Evolutionary conservation across 2,329 filamentous ascomycete genomes (phyloP).

Genomic region (Aspergillus thermomutatus): DNA sequence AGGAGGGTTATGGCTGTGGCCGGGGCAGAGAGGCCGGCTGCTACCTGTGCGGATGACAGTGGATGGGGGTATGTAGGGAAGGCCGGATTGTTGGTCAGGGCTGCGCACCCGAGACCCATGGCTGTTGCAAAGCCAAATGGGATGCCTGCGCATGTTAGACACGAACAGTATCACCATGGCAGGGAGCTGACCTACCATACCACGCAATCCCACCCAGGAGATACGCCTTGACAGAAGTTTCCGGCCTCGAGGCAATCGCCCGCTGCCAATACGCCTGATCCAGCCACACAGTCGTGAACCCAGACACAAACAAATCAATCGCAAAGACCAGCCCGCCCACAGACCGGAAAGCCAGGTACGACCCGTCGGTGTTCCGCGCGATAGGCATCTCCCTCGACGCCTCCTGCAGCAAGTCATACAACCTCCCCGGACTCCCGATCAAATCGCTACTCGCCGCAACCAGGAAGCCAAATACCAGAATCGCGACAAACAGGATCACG

Average conservation of each 20-base stretch:
- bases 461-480: slow-evolving; percentile 40
- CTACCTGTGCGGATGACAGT: slow-evolving; percentile 24
- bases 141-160: slow-evolving; percentile 25
- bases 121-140: slow-evolving; percentile 51
- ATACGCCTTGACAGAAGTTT: slow-evolving; percentile 42
- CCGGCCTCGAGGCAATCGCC: slow-evolving; percentile 41
- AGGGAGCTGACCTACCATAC: slow-evolving; percentile 14
- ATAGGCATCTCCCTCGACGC: slow-evolving; percentile 34
- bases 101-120: slow-evolving; percentile 46
- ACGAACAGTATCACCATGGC: neutral
- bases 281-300: slow-evolving; percentile 36
- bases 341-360: slow-evolving; percentile 38
- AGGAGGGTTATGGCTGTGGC: slow-evolving; percentile 34
- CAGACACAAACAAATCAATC: slow-evolving; percentile 35
- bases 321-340: slow-evolving; percentile 38
- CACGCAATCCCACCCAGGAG: slow-evolving; percentile 40
- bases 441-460: slow-evolving; percentile 30
- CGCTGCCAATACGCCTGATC: slow-evolving; percentile 48
- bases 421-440: slow-evolving; percentile 30
- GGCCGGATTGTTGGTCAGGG: slow-evolving; percentile 41
- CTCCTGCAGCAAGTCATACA: slow-evolving; percentile 38
- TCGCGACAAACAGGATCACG: slow-evolving; percentile 38
- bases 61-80: slow-evolving; percentile 52
- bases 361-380: slow-evolving; percentile 26
- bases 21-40: slow-evolving; percentile 34